Evolutionary conservation across 192 early-diverging fungal species (phyloP).

Genomic region (Rhizoclosmatium sp.): DNA sequence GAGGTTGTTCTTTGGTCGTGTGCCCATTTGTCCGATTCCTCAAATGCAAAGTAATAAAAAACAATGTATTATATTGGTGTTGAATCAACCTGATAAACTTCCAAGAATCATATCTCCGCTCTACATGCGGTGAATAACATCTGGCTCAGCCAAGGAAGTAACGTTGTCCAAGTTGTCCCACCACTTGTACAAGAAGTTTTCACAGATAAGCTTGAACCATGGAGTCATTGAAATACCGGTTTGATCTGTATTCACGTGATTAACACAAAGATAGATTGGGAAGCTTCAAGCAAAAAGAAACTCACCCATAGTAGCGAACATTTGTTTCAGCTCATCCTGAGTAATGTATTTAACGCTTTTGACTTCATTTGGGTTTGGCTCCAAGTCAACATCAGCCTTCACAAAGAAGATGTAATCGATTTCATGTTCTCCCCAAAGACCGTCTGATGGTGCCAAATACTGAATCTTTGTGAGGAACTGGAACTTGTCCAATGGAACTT

Average conservation of each 20-base stretch:
- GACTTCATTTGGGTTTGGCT: conserved; percentile 92
- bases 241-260: conserved; percentile 43
- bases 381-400: conserved; percentile 76
- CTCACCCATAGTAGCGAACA: conserved; percentile 73
- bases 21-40: too few species aligned
- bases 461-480: conserved; percentile 94
- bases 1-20: too few species aligned
- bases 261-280: too few species aligned
- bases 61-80: too few species aligned
- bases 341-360: conserved; percentile 82
- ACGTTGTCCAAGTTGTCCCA: conserved; percentile 87
- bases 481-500: conserved; percentile 82
- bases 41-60: too few species aligned
- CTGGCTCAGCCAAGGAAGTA: conserved; percentile 62
- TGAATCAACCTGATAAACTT: too few species aligned
- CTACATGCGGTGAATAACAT: conserved; percentile 73
- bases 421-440: conserved; percentile 99
- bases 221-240: conserved; percentile 81
- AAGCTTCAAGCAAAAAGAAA: neutral
- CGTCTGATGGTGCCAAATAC: conserved; percentile 94
- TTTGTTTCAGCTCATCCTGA: conserved; percentile 77
- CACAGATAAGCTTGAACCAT: conserved; percentile 95
- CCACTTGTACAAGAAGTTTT: conserved; percentile 95
- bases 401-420: conserved; percentile 96
- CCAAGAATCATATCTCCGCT: too few species aligned